Evolutionary conservation across 345 rosid species (phyloP).

Genomic region (Citrus australasica): DNA sequence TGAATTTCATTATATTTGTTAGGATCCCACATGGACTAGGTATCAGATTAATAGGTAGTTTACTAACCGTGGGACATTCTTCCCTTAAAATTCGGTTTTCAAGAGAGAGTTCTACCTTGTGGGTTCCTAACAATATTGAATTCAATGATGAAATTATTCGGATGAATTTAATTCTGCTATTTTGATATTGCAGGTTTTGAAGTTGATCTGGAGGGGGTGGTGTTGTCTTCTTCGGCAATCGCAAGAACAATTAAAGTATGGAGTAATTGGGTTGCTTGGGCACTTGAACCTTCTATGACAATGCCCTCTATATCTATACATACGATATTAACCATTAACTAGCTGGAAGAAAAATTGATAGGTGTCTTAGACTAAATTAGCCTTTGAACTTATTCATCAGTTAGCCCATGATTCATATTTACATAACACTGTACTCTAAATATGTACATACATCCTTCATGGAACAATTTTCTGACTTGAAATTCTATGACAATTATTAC

Average conservation of each 20-base stretch:
- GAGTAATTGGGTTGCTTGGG: neutral
- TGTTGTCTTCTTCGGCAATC: neutral
- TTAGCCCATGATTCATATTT: neutral
- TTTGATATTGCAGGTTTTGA: neutral
- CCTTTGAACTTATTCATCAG: neutral
- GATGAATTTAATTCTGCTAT: neutral
- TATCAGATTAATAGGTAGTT: rapidly evolving
- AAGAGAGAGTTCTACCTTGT: no score
- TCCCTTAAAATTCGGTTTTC: no score
- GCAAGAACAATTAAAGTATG: neutral
- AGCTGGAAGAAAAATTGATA: neutral
- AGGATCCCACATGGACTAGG: no score
- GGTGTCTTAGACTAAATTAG: neutral
- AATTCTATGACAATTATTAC: no score
- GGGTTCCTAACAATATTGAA: no score
- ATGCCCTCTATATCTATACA: neutral
- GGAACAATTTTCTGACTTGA: neutral
- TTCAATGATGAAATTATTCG: no score
- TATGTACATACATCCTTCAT: neutral
- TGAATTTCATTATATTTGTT: no score
- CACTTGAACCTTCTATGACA: neutral
- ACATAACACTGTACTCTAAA: neutral
- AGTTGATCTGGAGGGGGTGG: neutral
- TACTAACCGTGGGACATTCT: rapidly evolving
- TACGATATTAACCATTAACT: neutral